Percentiles rank a stretch among this genome's conserved stretches.
These are phyloP conservation scores for Calycina marina DNA, from an alignment of 2,329 filamentous ascomycete genomes.

Conservation along the genomic window DNA sequence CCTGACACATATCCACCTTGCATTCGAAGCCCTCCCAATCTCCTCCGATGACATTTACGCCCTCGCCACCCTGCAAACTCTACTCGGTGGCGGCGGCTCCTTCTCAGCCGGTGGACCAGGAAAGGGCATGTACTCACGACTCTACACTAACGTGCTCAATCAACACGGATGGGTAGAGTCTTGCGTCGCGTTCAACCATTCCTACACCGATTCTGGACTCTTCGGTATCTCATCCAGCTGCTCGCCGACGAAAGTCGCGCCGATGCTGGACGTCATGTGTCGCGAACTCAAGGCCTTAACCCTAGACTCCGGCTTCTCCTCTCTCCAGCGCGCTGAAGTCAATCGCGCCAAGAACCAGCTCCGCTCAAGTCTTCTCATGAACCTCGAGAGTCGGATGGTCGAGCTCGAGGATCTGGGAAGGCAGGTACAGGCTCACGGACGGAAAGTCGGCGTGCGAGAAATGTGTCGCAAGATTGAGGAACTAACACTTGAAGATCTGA, in stretches of 20 bases:
- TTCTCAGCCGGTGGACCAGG: constrained; percentile 94
- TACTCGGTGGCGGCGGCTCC: constrained; percentile 88
- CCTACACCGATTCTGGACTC: constrained; percentile 87
- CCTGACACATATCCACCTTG: constrained; percentile 86
- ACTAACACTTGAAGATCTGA: constrained; percentile 66
- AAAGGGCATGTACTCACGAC: constrained; percentile 96
- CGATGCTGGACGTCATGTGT: constrained; percentile 93
- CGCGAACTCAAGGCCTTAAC: constrained; percentile 71
- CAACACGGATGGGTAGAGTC: constrained; percentile 96
- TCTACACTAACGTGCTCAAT: constrained; percentile 96
- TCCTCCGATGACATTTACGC: constrained; percentile 89
- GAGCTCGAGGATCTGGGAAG: constrained; percentile 91
- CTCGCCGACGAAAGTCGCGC: constrained; percentile 57
- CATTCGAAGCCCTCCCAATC: constrained; percentile 89
- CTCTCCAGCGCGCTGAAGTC: constrained; percentile 65
- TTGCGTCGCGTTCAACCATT: constrained; percentile 93
- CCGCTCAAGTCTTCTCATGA: constrained; percentile 82
- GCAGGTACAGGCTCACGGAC: constrained; percentile 92
- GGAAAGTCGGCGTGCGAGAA: constrained; percentile 79
- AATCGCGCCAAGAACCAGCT: constrained; percentile 94
- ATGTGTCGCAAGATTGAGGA: constrained; percentile 83
- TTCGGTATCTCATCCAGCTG: constrained; percentile 90
- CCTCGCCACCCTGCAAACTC: constrained; percentile 84
- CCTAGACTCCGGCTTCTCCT: constrained; percentile 56
- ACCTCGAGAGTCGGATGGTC: constrained; percentile 92